Evolutionary conservation across 2,329 filamentous ascomycete species (phyloP), one percentile per base, ranked within the genome.

Genomic region (Beauveria varroae): DNA sequence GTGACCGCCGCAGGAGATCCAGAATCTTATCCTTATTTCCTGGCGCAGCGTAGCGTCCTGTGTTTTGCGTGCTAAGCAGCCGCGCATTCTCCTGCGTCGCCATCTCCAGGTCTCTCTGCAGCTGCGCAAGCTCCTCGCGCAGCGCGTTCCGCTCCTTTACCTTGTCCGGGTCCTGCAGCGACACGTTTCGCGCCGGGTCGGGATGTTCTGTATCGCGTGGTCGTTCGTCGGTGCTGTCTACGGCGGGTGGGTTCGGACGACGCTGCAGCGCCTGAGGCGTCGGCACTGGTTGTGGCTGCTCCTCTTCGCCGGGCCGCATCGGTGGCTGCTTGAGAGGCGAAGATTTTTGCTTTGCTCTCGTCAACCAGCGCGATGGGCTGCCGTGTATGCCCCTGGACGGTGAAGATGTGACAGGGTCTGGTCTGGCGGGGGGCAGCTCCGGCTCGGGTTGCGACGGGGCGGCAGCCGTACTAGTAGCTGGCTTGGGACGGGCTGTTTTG

Each of bases 301-400:
- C 34, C 34, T 44, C 59, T 5, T 56, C 37, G 34, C 5, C 60
- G 20, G 57, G 57, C 14, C 53, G 71, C 9, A 74, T 65, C 1
- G 75, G 73, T 0, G 73, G 73, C 8, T 77, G 76, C 56, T 82
- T 83, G 3, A 81, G 68, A 1, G 81, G 81, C 1, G 83, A 84
- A 62, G 74, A 78, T 61, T 76, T 80, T 51, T 76, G 69, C 1
- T 69, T 69, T 59, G 70, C 58, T 52, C 49, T 67, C 64, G 30
- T 67, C 65, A 20, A 76, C 66, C 79, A 75, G 66, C 76, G 77
- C 3, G 81, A 82, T 0, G 84, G 83, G 16, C 82, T 85, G 56
- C 80, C 79, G 63, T 86, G 84, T 30, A 87, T 87, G 1, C 85
- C 85, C 22, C 75, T 70, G 1, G 84, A 82, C 8, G 82, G 82